Conservation (phyloP, 2,329 filamentous ascomycete genomes). For the Pestalotiopsis sp. region DNA sequence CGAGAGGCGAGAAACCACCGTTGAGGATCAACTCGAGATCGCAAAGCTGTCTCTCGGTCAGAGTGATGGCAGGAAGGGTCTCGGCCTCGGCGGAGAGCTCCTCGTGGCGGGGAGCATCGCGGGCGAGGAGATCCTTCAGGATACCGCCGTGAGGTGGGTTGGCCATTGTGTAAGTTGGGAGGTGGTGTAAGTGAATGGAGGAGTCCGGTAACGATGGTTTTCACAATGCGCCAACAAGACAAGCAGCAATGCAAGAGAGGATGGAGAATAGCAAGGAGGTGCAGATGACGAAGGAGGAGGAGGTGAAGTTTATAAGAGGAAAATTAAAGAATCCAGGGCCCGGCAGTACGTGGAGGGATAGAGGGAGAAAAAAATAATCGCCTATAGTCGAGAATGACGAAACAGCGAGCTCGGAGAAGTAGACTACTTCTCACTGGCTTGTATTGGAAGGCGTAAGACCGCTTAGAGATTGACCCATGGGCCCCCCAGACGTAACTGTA, state of each 20-base stretch:
- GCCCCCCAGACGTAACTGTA: neutral
- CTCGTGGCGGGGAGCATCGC: conserved; percentile 81
- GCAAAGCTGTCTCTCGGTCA: conserved; percentile 94
- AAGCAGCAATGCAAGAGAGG: conserved; percentile 12
- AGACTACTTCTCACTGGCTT: conserved; percentile 7
- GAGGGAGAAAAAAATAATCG: neutral
- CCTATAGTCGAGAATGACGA: conserved; percentile 2
- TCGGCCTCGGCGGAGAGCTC: conserved; percentile 85
- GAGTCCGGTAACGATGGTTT: conserved; percentile 7
- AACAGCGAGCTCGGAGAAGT: conserved; percentile 10
- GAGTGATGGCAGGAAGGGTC: conserved; percentile 78
- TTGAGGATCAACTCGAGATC: conserved; percentile 97
- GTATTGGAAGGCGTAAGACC: conserved; percentile 9
- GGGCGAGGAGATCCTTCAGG: conserved; percentile 96
- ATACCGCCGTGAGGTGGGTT: conserved; percentile 84
- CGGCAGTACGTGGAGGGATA: neutral
- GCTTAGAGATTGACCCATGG: conserved; percentile 1
- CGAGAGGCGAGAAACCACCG: conserved; percentile 95
- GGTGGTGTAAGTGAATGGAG: neutral
- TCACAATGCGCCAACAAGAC: conserved; percentile 2
- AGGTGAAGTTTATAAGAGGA: neutral
- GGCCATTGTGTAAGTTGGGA: conserved; percentile 49
- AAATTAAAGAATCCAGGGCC: neutral
- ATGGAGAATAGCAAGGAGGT: conserved; percentile 13
- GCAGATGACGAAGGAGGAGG: neutral